Conservation (phyloP, 805 yeast genomes). For the Candida coquimbonensis region DNA sequence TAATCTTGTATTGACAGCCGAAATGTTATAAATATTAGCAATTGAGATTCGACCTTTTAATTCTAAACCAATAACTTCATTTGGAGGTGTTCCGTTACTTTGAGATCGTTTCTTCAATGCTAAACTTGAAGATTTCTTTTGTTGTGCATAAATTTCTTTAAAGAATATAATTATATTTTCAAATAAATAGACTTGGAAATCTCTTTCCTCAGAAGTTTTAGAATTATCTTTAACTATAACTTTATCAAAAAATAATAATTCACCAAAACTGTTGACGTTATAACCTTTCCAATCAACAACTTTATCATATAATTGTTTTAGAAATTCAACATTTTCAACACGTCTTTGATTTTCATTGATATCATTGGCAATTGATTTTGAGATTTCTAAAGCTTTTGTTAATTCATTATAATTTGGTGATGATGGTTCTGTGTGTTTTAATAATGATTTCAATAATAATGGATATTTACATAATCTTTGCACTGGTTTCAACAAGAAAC, state of each 20-base stretch:
- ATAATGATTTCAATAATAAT: slow-evolving; percentile 63
- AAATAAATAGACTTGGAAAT: slow-evolving; percentile 83
- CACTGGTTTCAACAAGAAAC: slow-evolving; percentile 86
- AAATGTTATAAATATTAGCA: slow-evolving; percentile 51
- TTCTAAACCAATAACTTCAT: slow-evolving; percentile 38
- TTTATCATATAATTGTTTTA: slow-evolving; percentile 61
- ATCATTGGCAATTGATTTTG: slow-evolving; percentile 77
- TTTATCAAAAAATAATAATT: slow-evolving; percentile 64
- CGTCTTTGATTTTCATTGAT: slow-evolving; percentile 93
- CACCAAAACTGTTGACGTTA: slow-evolving; percentile 74
- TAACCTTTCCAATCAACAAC: slow-evolving; percentile 93
- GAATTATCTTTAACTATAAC: slow-evolving; percentile 59
- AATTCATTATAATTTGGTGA: slow-evolving; percentile 61
- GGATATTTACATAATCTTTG: slow-evolving; percentile 97
- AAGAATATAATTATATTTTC: slow-evolving; percentile 63
- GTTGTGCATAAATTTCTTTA: slow-evolving; percentile 43
- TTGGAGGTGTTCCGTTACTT: slow-evolving; percentile 12
- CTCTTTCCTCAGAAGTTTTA: slow-evolving; percentile 59
- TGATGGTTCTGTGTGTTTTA: slow-evolving; percentile 51
- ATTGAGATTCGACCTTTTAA: slow-evolving; percentile 79
- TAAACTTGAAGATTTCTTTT: slow-evolving; percentile 43
- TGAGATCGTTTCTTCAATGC: slow-evolving; percentile 35
- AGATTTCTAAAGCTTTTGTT: slow-evolving; percentile 58
- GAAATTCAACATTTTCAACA: slow-evolving; percentile 73
- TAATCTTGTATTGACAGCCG: slow-evolving; percentile 42